Conservation (phyloP, 495 filamentous ascomycete species). For the Copromyces sp. region DNA sequence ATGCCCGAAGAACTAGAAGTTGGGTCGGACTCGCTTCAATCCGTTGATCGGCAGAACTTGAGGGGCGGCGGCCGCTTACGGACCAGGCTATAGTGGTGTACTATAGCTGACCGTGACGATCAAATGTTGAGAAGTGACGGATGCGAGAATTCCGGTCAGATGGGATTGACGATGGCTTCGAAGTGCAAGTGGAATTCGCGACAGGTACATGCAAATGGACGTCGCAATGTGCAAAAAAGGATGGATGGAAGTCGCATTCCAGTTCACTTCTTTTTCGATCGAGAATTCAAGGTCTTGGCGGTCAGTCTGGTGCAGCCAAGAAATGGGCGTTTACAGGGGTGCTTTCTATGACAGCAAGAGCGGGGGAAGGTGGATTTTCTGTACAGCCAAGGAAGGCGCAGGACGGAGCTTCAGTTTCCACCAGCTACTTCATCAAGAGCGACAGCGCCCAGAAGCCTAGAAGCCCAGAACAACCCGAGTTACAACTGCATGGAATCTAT, state of each 20-base stretch:
- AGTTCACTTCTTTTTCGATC: background rate
- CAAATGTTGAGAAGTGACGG: background rate
- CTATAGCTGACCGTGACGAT: background rate
- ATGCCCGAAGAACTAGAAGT: background rate
- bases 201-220: background rate
- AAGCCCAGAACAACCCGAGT: background rate
- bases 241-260: background rate
- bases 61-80: background rate
- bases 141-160: background rate
- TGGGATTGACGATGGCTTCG: background rate
- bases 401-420: background rate
- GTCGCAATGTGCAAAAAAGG: background rate
- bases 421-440: background rate
- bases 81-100: background rate
- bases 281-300: background rate
- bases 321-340: background rate
- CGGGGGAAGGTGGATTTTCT: background rate
- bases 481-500: background rate
- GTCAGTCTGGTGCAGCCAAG: background rate
- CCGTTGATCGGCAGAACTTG: background rate
- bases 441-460: background rate
- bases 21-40: background rate
- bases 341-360: background rate
- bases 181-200: too few relatives aligned
- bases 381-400: background rate